These are phyloP conservation scores for Elsinoe necatrix DNA, from an alignment of 2,329 filamentous ascomycete genomes.

Conservation along the genomic window DNA sequence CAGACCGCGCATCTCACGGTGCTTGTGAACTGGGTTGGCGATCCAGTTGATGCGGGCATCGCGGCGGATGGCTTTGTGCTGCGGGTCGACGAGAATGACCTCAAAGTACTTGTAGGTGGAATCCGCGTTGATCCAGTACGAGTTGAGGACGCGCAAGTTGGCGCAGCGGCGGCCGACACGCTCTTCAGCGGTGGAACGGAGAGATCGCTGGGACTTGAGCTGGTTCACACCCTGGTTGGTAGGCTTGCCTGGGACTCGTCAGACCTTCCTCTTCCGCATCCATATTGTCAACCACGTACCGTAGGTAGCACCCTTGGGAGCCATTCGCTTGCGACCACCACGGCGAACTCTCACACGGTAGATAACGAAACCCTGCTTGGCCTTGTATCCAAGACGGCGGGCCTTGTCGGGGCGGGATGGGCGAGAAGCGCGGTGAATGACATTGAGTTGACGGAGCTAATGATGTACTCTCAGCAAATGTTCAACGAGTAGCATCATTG, in stretches of 20 bases:
- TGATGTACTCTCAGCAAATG: slow-evolving; percentile 99
- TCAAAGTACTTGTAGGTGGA: slow-evolving; percentile 99
- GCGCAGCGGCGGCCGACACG: slow-evolving; percentile 98
- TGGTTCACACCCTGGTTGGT: slow-evolving; percentile 99
- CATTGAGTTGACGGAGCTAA: slow-evolving; percentile 99
- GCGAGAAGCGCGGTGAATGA: slow-evolving; percentile 97
- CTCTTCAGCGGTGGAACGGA: slow-evolving; percentile 97
- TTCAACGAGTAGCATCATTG: slow-evolving; percentile 87
- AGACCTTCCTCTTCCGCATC: slow-evolving; percentile 20
- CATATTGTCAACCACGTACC: slow-evolving; percentile 50
- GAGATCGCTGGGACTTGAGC: slow-evolving; percentile 99
- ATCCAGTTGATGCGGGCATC: slow-evolving; percentile 99
- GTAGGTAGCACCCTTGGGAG: slow-evolving; percentile 96
- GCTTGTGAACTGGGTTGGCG: slow-evolving; percentile 99
- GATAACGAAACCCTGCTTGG: slow-evolving; percentile 99
- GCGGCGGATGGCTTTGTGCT: slow-evolving; percentile 99
- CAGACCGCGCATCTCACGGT: slow-evolving; percentile 95
- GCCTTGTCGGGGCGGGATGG: slow-evolving; percentile 99
- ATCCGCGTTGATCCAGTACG: slow-evolving; percentile 99
- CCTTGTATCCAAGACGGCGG: slow-evolving; percentile 99
- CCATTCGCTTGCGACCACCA: slow-evolving; percentile 97
- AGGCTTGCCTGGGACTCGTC: slow-evolving; percentile 70
- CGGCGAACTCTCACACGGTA: slow-evolving; percentile 98
- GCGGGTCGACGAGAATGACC: slow-evolving; percentile 98
- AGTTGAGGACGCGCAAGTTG: slow-evolving; percentile 99